Percentiles rank a stretch among this genome's conserved stretches.
These are phyloP conservation scores for Solanum hybrid DNA, from an alignment of 305 asterid species.

Conservation along the genomic window DNA sequence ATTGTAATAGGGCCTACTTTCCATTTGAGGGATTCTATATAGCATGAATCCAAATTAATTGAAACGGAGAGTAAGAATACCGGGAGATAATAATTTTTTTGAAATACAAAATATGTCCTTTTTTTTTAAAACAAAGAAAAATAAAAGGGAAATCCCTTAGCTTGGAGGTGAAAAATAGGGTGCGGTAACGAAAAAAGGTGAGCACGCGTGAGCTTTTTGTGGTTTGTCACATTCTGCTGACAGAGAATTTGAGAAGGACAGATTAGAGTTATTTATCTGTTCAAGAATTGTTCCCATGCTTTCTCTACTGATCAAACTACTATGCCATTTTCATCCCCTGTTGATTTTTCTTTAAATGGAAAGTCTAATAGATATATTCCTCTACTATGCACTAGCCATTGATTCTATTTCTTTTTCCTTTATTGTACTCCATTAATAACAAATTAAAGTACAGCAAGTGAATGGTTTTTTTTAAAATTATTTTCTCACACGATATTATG, in stretches of 20 bases:
- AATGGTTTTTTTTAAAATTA: not conserved
- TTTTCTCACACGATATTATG: not conserved
- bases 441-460: not conserved
- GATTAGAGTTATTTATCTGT: slow-evolving; percentile 15
- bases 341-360: slow-evolving; percentile 5
- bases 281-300: slow-evolving; percentile 4
- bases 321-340: not conserved
- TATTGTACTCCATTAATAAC: not conserved
- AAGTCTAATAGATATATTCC: not conserved
- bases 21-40: not conserved
- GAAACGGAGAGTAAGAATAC: not conserved
- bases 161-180: not conserved
- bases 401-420: not conserved
- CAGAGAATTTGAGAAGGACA: slow-evolving; percentile 20
- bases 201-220: slow-evolving; percentile 74
- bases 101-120: not conserved
- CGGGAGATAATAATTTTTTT: not conserved
- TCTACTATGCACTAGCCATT: not conserved
- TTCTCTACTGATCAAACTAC: not conserved
- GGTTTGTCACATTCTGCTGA: slow-evolving; percentile 44
- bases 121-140: not conserved
- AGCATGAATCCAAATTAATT: not conserved
- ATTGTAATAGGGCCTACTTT: not conserved
- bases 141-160: not conserved
- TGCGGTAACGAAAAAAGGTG: slow-evolving; percentile 14